A percentile compares a stretch with the other conserved stretches of the same genome.
phyloP scores from a whole-genome alignment of 1,284 basidiomycete species.

The Bjerkandera adusta region DNA sequence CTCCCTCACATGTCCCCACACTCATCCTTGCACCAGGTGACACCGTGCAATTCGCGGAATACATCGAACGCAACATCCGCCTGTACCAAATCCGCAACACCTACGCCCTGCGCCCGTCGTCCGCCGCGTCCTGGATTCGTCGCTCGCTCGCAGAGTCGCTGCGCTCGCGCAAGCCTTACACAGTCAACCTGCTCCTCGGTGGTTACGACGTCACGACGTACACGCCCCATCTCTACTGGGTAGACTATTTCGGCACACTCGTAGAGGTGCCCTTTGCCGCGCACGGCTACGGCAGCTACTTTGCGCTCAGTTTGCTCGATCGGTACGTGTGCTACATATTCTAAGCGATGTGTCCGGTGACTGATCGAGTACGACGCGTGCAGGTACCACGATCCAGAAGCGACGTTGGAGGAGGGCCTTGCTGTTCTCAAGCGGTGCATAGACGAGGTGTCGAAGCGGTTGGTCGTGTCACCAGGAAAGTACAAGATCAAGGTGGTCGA shows the following conservation, averaged over 20 bases:
- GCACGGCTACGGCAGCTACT: conserved; percentile 95
- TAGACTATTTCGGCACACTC: conserved; percentile 93
- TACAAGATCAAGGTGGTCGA: conserved; percentile 93
- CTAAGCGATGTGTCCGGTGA: not conserved
- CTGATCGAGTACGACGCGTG: conserved; percentile 7
- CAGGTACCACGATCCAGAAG: conserved; percentile 86
- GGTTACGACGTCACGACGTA: conserved; percentile 80
- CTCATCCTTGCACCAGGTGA: conserved; percentile 55
- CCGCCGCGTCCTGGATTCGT: conserved; percentile 94
- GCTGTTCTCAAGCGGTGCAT: conserved; percentile 85
- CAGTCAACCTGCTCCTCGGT: conserved; percentile 91
- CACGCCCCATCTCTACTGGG: conserved; percentile 87
- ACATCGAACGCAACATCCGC: conserved; percentile 91
- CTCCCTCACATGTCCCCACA: not conserved
- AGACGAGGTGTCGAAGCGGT: conserved; percentile 82
- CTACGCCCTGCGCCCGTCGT: conserved; percentile 84
- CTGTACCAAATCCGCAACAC: conserved; percentile 95
- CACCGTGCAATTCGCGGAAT: conserved; percentile 97
- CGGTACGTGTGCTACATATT: conserved; percentile 46
- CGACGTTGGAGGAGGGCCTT: conserved; percentile 81
- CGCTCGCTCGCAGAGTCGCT: conserved; percentile 87
- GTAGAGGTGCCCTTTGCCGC: conserved; percentile 90
- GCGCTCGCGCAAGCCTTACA: conserved; percentile 85
- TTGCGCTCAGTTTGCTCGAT: conserved; percentile 90
- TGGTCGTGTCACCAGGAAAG: conserved; percentile 78